Base-by-base conservation (phyloP, 768 basidiomycete genomes). In the Hemileccinum impolitum region DNA sequence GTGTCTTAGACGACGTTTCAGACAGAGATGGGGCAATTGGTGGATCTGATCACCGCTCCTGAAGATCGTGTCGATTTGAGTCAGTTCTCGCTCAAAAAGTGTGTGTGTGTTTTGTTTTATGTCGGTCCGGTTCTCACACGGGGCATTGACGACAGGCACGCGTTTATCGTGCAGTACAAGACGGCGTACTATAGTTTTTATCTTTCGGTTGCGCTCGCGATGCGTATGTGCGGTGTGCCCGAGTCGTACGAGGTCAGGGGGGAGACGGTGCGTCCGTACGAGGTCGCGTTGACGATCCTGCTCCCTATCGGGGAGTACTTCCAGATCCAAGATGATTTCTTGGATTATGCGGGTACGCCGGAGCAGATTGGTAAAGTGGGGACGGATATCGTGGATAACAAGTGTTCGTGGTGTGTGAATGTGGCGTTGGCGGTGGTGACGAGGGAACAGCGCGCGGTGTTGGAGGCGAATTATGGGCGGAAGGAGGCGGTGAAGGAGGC, bases 111-210 rank as follows among this genome's bases (percentile, higher is more conserved):
- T 50, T 43, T 25, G 47, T n/a, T n/a, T n/a, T n/a, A n/a, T n/a
- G n/a, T n/a, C n/a, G 13, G 2, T 15, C 6, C 23, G 10, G 10
- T 11, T 26, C 26, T 30, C 17, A 43, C 28, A n/a, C 5, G 31
- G n/a, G 34, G 2, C 28, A 30, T 25, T 26, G 45, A 12, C 18
- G 18, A 38, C 62, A 94, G 92, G 65, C 93, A 97, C 65, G 80
- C 81, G 52, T 80, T 90, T 48, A 97, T 98, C 66, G 95, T 97
- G 45, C 78, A 91, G 54, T 97, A 94, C 82, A 99, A 99, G 73
- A 97, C 95, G 25, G 90, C 95, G 0, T 95, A 80, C 73, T 99
- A 98, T 72, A 96, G 92, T 26, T 98, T 98, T 80, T 96, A 97
- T 74, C 90, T 99, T 55, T 93, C 96, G 40, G 92, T 98, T 55